phyloP scores from a whole-genome alignment of 2,329 filamentous ascomycete species.

The Aaosphaeria pasadenensis region DNA sequence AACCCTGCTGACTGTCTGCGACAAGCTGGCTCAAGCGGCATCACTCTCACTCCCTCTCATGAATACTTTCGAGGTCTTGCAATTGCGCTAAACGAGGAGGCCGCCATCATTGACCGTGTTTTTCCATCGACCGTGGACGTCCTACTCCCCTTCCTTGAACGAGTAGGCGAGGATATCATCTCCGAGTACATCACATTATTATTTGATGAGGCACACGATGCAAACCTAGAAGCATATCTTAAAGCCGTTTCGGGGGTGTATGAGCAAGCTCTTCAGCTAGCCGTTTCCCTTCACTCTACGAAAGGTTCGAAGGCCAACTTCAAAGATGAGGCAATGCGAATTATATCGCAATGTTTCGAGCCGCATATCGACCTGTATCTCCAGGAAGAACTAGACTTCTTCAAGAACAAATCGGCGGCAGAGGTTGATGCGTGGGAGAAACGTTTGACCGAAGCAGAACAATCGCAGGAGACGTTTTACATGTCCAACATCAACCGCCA shows the following conservation, averaged over 20 bases:
- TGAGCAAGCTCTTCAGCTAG: slow-evolving; percentile 78
- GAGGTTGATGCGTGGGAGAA: slow-evolving; percentile 87
- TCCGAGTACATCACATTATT: slow-evolving; percentile 82
- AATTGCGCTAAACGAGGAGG: slow-evolving; percentile 77
- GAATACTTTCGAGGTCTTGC: slow-evolving; percentile 76
- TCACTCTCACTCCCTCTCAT: slow-evolving; percentile 77
- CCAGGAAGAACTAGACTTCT: slow-evolving; percentile 84
- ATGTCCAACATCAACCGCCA: slow-evolving; percentile 95
- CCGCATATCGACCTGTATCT: slow-evolving; percentile 92
- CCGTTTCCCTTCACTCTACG: slow-evolving; percentile 66
- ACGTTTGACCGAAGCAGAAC: slow-evolving; percentile 86
- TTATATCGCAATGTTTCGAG: slow-evolving; percentile 75
- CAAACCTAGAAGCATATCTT: slow-evolving; percentile 73
- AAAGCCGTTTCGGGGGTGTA: slow-evolving; percentile 85
- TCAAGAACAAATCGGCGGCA: slow-evolving; percentile 70
- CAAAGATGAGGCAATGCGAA: slow-evolving; percentile 61
- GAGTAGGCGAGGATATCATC: slow-evolving; percentile 76
- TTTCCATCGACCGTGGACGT: slow-evolving; percentile 72
- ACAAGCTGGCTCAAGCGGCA: slow-evolving; percentile 57
- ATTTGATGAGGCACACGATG: slow-evolving; percentile 81
- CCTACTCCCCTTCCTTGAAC: slow-evolving; percentile 75
- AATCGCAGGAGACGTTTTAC: slow-evolving; percentile 85
- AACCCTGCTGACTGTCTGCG: slow-evolving; percentile 81
- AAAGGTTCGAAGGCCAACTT: slow-evolving; percentile 61
- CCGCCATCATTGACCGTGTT: slow-evolving; percentile 73